These are phyloP conservation scores for Prunus mira DNA, from an alignment of 306 rosid genomes.

Conservation along the genomic window DNA sequence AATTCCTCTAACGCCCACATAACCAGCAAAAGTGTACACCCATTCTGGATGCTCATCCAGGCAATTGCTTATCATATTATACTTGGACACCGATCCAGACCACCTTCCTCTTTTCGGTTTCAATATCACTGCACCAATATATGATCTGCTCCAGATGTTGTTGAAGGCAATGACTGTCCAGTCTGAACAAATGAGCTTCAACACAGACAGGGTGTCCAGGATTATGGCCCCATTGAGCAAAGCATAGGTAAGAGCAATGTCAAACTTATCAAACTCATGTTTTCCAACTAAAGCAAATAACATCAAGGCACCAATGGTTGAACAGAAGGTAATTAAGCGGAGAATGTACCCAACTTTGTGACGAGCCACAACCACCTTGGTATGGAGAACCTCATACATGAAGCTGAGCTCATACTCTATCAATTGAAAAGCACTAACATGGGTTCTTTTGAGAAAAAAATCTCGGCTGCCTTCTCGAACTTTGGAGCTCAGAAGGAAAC, in stretches of 20 bases:
- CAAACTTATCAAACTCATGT: not conserved
- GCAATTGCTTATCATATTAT: slow-evolving; percentile 20
- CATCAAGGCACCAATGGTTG: not conserved
- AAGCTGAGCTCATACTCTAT: slow-evolving; percentile 26
- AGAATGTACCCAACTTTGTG: slow-evolving; percentile 4
- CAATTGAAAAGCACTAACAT: slow-evolving; percentile 2
- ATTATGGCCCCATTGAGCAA: slow-evolving; percentile 16
- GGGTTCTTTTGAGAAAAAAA: not conserved
- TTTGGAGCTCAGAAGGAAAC: slow-evolving; percentile 20
- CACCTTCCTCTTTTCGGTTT: slow-evolving; percentile 1
- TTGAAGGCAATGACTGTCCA: not conserved
- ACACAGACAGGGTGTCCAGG: not conserved
- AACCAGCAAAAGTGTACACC: not conserved
- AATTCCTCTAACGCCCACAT: not conserved
- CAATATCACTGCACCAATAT: not conserved
- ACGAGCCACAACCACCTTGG: slow-evolving; percentile 18
- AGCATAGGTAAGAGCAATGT: slow-evolving; percentile 2
- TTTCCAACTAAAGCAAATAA: not conserved
- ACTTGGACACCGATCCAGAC: slow-evolving; percentile 20
- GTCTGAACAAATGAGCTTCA: slow-evolving; percentile 11
- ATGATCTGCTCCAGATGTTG: not conserved
- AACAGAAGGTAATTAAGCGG: not conserved
- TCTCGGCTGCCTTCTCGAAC: slow-evolving; percentile 3
- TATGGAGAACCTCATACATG: slow-evolving; percentile 32
- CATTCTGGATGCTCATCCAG: slow-evolving; percentile 10